A percentile compares a stretch with the other conserved stretches of the same genome.
phyloP scores from a whole-genome alignment of 1,284 basidiomycete genomes.

The Wallemia hederae region DNA sequence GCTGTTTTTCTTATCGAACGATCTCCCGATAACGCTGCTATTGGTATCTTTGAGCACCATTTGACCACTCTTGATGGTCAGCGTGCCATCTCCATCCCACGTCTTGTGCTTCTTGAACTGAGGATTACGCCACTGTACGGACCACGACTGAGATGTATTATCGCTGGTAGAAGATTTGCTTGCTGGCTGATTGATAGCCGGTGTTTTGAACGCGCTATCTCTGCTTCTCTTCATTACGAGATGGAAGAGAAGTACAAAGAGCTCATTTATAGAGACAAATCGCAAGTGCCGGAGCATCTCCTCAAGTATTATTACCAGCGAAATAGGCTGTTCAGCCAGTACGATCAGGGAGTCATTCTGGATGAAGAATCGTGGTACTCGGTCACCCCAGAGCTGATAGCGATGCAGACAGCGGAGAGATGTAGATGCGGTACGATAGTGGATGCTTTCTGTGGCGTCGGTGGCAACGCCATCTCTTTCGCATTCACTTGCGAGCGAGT shows the following conservation, averaged over 20 bases:
- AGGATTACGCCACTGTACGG: slow-evolving; percentile 29
- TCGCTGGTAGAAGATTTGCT: background rate
- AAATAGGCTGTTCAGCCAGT: slow-evolving; percentile 45
- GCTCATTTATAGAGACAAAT: slow-evolving; percentile 29
- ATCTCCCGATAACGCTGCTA: slow-evolving; percentile 29
- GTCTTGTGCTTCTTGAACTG: slow-evolving; percentile 40
- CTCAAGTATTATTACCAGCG: slow-evolving; percentile 60
- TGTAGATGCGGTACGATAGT: slow-evolving; percentile 57
- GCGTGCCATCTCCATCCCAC: slow-evolving; percentile 16
- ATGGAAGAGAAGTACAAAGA: slow-evolving; percentile 17
- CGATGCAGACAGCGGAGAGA: slow-evolving; percentile 64
- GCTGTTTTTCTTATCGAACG: slow-evolving; percentile 20
- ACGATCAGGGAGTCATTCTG: slow-evolving; percentile 42
- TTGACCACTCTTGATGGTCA: slow-evolving; percentile 28
- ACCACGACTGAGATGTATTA: background rate
- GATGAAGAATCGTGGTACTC: slow-evolving; percentile 90
- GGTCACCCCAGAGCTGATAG: slow-evolving; percentile 76
- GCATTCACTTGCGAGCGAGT: slow-evolving; percentile 84
- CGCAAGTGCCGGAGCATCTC: slow-evolving; percentile 40
- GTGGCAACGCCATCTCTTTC: slow-evolving; percentile 90
- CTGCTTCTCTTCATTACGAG: slow-evolving; percentile 1
- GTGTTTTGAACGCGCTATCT: background rate
- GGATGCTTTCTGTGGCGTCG: slow-evolving; percentile 91
- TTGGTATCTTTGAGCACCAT: slow-evolving; percentile 2
- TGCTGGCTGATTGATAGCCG: background rate